Evolutionary conservation across 2,329 filamentous ascomycete species (phyloP), one percentile per base, ranked within the genome.

Genomic region (Fusarium anguioides): DNA sequence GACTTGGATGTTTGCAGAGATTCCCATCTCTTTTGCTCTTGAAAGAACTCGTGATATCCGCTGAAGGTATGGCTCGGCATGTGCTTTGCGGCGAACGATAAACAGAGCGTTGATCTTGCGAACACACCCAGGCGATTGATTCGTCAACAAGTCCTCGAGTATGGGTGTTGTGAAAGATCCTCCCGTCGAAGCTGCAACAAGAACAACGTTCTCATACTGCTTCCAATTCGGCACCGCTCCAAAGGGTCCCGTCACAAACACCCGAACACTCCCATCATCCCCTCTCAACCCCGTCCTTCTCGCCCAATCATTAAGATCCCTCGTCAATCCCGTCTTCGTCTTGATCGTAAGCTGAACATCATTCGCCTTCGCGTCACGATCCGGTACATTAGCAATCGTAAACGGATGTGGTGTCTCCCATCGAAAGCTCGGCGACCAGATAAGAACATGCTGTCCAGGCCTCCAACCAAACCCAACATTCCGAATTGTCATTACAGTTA

Each of bases 391-490:
- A 2, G 57, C 47, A 14, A 74, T 73, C 0, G 72, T 74, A 12
- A 74, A 74, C 1, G 72, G 72, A 45, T 74, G 72, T 0, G 72
- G 69, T 4, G 60, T 73, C 35, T 74, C 69, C 53, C 68, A 66
- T 24, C 65, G 47, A 10, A 74, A 71, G 4, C 50, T 50, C 4
- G 73, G 70, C n/a, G 53, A 59, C 72, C 73, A 75, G 15, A 75
- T 45, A 8, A 75, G 53, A 8, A 75, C 57, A 41, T 75, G 73
- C 39, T 75, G 72, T 11, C 73, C 73, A 0, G 73, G 70, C 6
- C 21, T 55, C 73, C 73, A 75, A 2, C 17, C 57, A 5, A 74
- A 74, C 1, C 60, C 60, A 11, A 66, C 54, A 6, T 71, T 71
- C 15, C 51, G 67, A 20, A 73, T 49, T 3, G 66, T 71, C 21